Evolutionary conservation across 2,329 filamentous ascomycete species (phyloP).

Genomic region (Epichloe uncinata): DNA sequence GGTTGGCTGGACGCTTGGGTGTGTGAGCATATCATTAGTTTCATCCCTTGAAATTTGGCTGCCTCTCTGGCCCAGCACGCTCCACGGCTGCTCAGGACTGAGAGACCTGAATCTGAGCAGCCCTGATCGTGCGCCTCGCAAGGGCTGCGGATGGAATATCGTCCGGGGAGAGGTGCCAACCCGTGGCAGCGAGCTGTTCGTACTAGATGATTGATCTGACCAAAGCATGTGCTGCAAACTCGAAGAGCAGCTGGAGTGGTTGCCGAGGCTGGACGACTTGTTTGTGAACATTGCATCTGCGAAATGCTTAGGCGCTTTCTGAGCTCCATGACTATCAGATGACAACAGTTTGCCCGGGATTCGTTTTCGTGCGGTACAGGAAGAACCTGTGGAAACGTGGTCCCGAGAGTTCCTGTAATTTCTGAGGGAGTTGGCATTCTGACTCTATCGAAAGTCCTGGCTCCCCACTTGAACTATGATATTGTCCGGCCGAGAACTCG

Average conservation of each 20-base stretch:
- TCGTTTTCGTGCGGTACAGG: neutral
- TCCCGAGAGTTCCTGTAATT: constrained; percentile 1
- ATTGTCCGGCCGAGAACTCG: neutral
- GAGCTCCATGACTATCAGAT: neutral
- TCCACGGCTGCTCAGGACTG: neutral
- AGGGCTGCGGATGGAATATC: constrained; percentile 15
- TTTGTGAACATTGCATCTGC: neutral
- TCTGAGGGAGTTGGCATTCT: constrained; percentile 6
- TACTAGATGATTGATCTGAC: constrained; percentile 6
- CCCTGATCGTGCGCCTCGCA: constrained; percentile 2
- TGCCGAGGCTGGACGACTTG: constrained; percentile 5
- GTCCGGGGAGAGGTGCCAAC: neutral
- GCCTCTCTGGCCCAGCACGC: constrained; percentile 1
- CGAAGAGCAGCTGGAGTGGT: constrained; percentile 2
- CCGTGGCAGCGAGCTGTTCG: constrained; percentile 3
- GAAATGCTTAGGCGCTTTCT: neutral
- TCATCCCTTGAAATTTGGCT: neutral
- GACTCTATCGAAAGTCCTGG: constrained; percentile 17
- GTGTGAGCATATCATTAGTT: neutral
- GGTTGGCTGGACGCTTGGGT: neutral
- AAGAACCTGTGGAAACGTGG: neutral
- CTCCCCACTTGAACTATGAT: constrained; percentile 17
- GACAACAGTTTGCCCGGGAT: neutral
- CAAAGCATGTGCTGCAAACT: constrained; percentile 1
- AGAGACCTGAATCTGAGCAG: constrained; percentile 3